These are phyloP conservation scores for Tephrocybe rancida DNA, from an alignment of 768 basidiomycete genomes.

Conservation along the genomic window DNA sequence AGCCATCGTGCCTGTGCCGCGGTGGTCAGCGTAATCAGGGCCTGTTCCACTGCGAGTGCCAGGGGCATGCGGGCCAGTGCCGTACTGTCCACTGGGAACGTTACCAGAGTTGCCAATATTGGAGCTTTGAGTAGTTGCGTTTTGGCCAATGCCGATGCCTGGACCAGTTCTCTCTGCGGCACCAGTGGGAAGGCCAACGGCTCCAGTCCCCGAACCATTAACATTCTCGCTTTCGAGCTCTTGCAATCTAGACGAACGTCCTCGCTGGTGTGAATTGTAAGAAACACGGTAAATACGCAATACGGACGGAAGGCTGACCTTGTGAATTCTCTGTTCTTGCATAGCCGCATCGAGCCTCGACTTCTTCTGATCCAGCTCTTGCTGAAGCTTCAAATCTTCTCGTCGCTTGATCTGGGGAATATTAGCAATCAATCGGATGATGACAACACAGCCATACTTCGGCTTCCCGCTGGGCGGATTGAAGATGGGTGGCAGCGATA, in stretches of 20 bases:
- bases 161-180: not conserved
- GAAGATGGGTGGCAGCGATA: slow-evolving; percentile 35
- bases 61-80: not conserved
- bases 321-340: slow-evolving; percentile 23
- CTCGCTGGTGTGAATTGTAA: slow-evolving; percentile 1
- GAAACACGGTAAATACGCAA: not conserved
- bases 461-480: slow-evolving; percentile 13
- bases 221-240: slow-evolving; percentile 2
- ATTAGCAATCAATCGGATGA: not conserved
- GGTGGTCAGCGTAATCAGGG: not conserved
- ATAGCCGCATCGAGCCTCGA: slow-evolving; percentile 23
- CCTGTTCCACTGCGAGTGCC: not conserved
- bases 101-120: not conserved
- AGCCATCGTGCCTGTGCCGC: not conserved
- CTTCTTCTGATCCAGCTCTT: slow-evolving; percentile 24
- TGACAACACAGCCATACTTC: slow-evolving; percentile 1
- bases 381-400: slow-evolving; percentile 20
- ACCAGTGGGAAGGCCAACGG: not conserved
- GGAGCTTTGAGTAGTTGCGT: not conserved
- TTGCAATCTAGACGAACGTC: slow-evolving; percentile 7
- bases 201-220: not conserved
- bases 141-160: not conserved
- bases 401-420: slow-evolving; percentile 13
- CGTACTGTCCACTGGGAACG: slow-evolving; percentile 2
- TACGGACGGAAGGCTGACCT: slow-evolving; percentile 15